Base-by-base conservation (phyloP, 179 eudicot species). In the Beta lomatogona region DNA sequence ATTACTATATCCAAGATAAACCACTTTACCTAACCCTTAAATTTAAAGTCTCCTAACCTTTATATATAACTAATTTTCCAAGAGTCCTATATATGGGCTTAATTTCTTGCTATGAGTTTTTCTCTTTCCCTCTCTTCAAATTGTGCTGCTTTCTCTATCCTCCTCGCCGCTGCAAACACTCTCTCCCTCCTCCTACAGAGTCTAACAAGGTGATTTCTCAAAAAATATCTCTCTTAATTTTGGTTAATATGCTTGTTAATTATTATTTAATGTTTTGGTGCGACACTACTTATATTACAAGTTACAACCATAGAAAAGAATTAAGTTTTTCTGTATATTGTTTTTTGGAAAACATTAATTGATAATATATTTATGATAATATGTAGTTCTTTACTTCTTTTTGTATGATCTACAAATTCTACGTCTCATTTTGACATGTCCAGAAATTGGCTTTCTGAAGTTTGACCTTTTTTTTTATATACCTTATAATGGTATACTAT, bases 11-110 rank as follows among this genome's bases (percentile, higher is more conserved):
- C 68, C 68, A 48, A 64, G 4, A 46, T 41, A 77, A 79, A 67
- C 67, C 22, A 57, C 81, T 79, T 69, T 79, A 79, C 81, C 81
- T 57, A 69, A 79, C 75, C 75, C 31, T 48, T 48, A 48, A 79
- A 79, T 44, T 72, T 71, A 67, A 79, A 64, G 71, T 48, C 11
- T 77, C 67, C 22, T 61, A 46, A 36, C 14, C 55, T 45, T 21
- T 82, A 83, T 73, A 83, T 65, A 83, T 79, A 79, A 54, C 2
- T 55, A 78, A 48, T 28, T 19, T 21, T 71, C 45, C 12, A 48
- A 66, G 44, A 73, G 48, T 58, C 70, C 41, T 36, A 36, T 36
- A 69, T 28, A 55, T 36, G 65, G 46, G 22, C 69, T 44, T 31
- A 48, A 6, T 48, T 19, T 60, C 66, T 67, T 79, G 76, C 66